Evolutionary conservation across 2,329 filamentous ascomycete species (phyloP), one percentile per base, ranked within the genome.

Genomic region (Laburnicola sp.): DNA sequence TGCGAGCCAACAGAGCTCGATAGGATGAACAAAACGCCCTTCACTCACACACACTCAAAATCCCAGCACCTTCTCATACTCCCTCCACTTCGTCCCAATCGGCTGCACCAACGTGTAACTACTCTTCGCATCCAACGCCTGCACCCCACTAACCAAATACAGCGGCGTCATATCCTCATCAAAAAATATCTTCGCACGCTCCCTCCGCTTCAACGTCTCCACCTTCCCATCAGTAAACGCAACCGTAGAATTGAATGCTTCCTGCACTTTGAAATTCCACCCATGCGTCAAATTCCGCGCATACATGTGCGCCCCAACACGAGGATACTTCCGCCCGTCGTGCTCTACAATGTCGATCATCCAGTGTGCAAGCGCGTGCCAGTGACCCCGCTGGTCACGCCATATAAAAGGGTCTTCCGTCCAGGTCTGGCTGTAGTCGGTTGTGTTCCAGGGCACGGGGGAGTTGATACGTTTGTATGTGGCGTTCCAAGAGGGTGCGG

Each of bases 111-210:
- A 46, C 3, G 72, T 76, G 48, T 73, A 76, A 49, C 74, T 76
- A 30, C 45, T 47, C 35, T 51, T 56, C 4, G 49, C 67, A 32
- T 66, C 62, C 36, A 72, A 65, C 51, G 74, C 72, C 51, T 80
- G 78, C 41, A 81, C 78, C 0, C 78, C 78, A 30, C 73, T 80
- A 1, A 74, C 64, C 51, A 81, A 43, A 46, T 78, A 78, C 36
- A 81, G 52, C 2, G 78, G 78, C 10, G 69, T 77, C 68, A 78
- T 68, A n/a, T 71, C 49, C 0, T 74, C 74, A 50, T 80, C 78
- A 1, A 80, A 80, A 45, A 75, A 78, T 4, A 81, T 41, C 66
- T 80, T 78, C 0, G 78, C 77, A 2, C 79, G 63, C 55, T 81
- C 78, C 9, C 78, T 61, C 2, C 79, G 68, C 44, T 76, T 75